A percentile compares a stretch with the other conserved stretches of the same genome.
Evolutionary conservation across 2,329 filamentous ascomycete genomes (phyloP).

Genomic region (Plenodomus biglobosus): DNA sequence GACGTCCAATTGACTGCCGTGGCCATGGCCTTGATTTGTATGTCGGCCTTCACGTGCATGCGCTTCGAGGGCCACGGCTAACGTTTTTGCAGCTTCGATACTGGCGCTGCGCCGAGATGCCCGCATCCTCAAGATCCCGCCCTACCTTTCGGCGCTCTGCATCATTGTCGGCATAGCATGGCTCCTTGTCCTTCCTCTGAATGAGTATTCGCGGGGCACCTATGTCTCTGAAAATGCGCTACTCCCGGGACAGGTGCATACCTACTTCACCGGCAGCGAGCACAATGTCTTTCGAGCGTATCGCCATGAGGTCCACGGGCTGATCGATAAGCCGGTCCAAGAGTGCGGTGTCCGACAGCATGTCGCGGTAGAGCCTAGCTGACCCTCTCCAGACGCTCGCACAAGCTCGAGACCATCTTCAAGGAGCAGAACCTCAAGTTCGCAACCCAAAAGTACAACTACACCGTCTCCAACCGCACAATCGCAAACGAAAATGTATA

Average conservation of each 20-base stretch:
- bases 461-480: constrained; percentile 72
- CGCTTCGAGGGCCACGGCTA: constrained; percentile 9
- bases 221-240: constrained; percentile 98
- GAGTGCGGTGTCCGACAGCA: constrained; percentile 33
- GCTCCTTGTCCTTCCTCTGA: constrained; percentile 84
- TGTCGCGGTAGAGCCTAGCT: constrained; percentile 7
- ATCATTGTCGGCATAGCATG: constrained; percentile 83
- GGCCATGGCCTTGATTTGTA: constrained; percentile 43
- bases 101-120: constrained; percentile 77
- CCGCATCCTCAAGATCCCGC: constrained; percentile 78
- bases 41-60: constrained; percentile 10
- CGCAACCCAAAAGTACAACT: constrained; percentile 84
- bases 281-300: constrained; percentile 93
- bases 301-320: constrained; percentile 73
- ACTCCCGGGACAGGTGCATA: constrained; percentile 92
- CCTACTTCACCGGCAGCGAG: constrained; percentile 95
- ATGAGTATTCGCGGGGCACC: constrained; percentile 86
- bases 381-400: constrained; percentile 55
- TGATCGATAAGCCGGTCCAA: constrained; percentile 51
- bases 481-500: constrained; percentile 88
- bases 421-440: constrained; percentile 80
- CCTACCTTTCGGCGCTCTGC: constrained; percentile 83
- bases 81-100: constrained; percentile 52
- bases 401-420: constrained; percentile 74
- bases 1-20: constrained; percentile 7